Base-by-base conservation (phyloP, 345 rosid species). In the Cardamine occulta region DNA sequence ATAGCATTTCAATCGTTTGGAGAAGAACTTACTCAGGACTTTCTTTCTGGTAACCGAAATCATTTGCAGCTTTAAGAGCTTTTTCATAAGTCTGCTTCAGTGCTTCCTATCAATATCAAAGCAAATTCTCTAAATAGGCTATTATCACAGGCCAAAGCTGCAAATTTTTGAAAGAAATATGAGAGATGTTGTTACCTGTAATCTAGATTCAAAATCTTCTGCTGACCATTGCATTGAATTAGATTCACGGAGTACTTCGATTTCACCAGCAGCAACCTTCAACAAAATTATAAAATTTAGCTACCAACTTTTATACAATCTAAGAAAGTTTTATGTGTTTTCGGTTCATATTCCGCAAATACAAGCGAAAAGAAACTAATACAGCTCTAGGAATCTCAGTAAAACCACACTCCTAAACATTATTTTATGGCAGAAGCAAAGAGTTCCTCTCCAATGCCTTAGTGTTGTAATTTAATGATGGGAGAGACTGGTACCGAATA, bases 181-280 rank as follows among this genome's bases (percentile, higher is more conserved):
- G 45, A 65, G 72, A 51, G 26, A 53, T 59, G 49, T 31, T 45
- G 45, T 72, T 56, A 92, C 99, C 88, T 95, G 99, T 75, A 95
- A 85, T 80, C 90, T 95, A 75, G 99, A 88, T 79, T 92, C 97
- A 18, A 95, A 95, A 82, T 95, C 96, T 82, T 90, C 98, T 1
- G 98, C 93, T 34, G 99, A 95, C 98, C 99, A 95, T 74, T 88
- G 89, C 89, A 95, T 74, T 80, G 86, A 78, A 66, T 88, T 90
- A 79, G 87, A 92, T 82, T 92, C 99, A 45, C 90, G 90, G 78
- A 88, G 90, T 73, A 88, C 82, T 83, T 92, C 99, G 29, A 95
- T 93, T 86, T 95, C 98, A 68, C 99, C 99, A 13, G 99, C 98
- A 71, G 92, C 93, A 81, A 92, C 98, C 99, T 95, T 86, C 73